Base-by-base conservation (phyloP, 768 basidiomycete genomes). In the Phylloporus arenicola region DNA sequence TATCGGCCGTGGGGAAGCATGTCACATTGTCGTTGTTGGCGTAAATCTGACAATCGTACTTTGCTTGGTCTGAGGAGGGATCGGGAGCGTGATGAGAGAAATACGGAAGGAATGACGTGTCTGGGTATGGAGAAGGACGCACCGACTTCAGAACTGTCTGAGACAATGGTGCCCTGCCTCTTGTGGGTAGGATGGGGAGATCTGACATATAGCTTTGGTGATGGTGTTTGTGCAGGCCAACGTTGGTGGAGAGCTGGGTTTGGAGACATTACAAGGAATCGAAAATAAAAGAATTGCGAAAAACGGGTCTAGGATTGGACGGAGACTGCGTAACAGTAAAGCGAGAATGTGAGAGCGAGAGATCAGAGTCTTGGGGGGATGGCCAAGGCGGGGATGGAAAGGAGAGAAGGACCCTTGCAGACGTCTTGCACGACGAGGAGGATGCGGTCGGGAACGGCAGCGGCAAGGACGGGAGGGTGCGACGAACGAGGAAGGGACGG, bases 21-120 rank as follows among this genome's bases (percentile, higher is more conserved):
- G 90, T 88, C 38, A 83, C 75, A 53, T 89, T 72, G 43, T 79
- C 67, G 71, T 93, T 93, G 54, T 81, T 81, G 20, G 83, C 81
- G 52, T 67, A 62, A 42, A 78, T 25, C 62, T 84, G 59, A 60
- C 87, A 89, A 50, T 73, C 43, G 6, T 31, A 38, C 59, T 70
- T 60, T 8, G 86, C 86, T 17, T 51, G 47, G 1, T 43, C 67
- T 75, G 43, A 41, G 31, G 43, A 41, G 31, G 43, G 47, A 48
- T 51, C 53, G 46, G 20, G 52, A 33, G 29, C 20, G 42, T 8
- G 20, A 45, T 55, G n/a, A 62, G 55, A 16, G 42, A 42, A 24
- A 49, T 45, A 47, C 3, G 43, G 46, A 46, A 45, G 13, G 38
- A 57, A 44, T 12, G 52, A 50, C 48, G 48, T 37, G 34, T 40